phyloP scores from a whole-genome alignment of 768 basidiomycete genomes.

The Serendipita indica region DNA sequence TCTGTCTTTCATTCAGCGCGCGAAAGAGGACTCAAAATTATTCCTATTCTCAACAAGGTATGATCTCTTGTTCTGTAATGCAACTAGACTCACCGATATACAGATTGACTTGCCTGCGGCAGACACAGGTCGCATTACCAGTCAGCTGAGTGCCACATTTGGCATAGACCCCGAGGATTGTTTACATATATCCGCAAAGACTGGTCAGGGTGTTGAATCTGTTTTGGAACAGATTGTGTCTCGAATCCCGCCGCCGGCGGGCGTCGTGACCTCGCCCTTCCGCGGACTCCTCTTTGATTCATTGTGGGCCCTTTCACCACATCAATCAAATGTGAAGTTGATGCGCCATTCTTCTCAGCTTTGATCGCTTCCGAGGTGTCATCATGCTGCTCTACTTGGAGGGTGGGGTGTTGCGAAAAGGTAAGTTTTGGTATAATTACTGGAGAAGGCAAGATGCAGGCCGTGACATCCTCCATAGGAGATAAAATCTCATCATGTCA shows the following conservation, averaged over 20 bases:
- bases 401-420: constrained; percentile 68
- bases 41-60: constrained; percentile 90
- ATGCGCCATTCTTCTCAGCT: constrained; percentile 38
- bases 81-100: neutral
- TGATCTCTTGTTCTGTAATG: neutral
- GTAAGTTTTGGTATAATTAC: constrained; percentile 25
- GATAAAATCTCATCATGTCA: constrained; percentile 80
- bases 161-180: constrained; percentile 62
- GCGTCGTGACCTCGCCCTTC: constrained; percentile 36
- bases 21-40: constrained; percentile 66
- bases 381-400: constrained; percentile 80
- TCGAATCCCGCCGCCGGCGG: constrained; percentile 68
- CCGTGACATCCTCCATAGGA: constrained; percentile 30
- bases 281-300: constrained; percentile 91
- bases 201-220: constrained; percentile 63
- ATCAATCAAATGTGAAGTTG: neutral
- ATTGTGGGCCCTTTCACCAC: constrained; percentile 36
- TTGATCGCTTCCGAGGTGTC: constrained; percentile 91
- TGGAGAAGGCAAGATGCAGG: neutral
- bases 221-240: constrained; percentile 71
- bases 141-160: constrained; percentile 70
- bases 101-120: constrained; percentile 90
- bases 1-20: constrained; percentile 83
- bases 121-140: constrained; percentile 62
- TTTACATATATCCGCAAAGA: constrained; percentile 81